Evolutionary conservation across 306 rosid genomes (phyloP), one percentile per base, ranked within the genome.

Genomic region (Vigna mungo): DNA sequence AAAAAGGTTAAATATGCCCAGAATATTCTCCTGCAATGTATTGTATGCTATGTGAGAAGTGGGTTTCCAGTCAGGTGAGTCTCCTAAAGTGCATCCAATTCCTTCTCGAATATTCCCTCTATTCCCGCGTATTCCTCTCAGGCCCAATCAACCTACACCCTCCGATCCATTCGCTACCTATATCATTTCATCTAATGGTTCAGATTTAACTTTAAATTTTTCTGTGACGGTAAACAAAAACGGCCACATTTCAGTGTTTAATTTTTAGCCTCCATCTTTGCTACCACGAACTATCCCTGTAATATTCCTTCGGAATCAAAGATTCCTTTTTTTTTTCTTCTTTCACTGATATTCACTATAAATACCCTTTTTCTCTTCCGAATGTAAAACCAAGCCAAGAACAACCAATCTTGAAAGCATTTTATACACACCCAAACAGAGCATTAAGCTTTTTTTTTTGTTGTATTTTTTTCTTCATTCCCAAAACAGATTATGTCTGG

Each of bases 281-380:
- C 13, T 9, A 4, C 43, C 49, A 13, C 53, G 55, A 67, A 66
- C 56, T 37, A 52, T 12, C 60, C 59, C 47, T 25, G 85, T 86
- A 84, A 86, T 90, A 90, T 88, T 90, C 91, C 78, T 32, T 82
- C 54, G 59, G 81, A 77, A 83, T 85, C 81, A 75, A 83, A 54
- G 68, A 49, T 59, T 21, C 71, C 7, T 25, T 41, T 15, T 12
- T 39, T 36, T 2, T 3, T 36, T 5, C 10, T 58, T 64, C 55
- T 16, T 44, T 44, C 49, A 43, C 11, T 3, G 23, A 4, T 9
- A 1, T 48, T 72, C 77, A 3, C 82, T 90, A 88, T 90, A 90
- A 86, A 88, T 87, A 78, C 78, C 85, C 27, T 7, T n/a, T 34
- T 15, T 44, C 39, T 56, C 0, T 21, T 3, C 9, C 1, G 0